phyloP scores from a whole-genome alignment of 306 rosid species.

The Fragaria ananassa region DNA sequence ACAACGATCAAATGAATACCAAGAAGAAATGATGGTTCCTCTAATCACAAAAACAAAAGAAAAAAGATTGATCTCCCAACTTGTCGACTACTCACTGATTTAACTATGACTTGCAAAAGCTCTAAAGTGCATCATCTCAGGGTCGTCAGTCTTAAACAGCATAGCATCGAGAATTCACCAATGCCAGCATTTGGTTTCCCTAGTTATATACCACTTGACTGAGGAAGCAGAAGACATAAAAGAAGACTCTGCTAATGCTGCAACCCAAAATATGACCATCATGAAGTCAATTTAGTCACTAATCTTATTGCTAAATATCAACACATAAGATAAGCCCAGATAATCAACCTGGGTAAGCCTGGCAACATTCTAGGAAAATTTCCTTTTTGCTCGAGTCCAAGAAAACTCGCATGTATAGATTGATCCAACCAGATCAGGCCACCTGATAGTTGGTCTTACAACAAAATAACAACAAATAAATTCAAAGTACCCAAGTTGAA shows the following conservation, averaged over 20 bases:
- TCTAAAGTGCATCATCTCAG: too few relatives aligned
- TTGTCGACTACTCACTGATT: too few relatives aligned
- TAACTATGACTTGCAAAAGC: too few relatives aligned
- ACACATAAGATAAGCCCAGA: neutral
- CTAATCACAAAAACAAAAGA: too few relatives aligned
- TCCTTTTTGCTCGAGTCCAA: neutral
- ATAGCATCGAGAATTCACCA: too few relatives aligned
- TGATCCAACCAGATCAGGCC: constrained; percentile 8
- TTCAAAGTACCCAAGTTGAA: constrained; percentile 19
- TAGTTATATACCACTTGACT: neutral
- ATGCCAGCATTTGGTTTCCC: neutral
- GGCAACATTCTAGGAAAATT: neutral
- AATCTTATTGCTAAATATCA: neutral
- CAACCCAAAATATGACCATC: neutral
- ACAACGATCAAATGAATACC: too few relatives aligned
- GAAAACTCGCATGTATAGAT: neutral
- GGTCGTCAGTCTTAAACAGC: too few relatives aligned
- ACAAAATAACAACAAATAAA: neutral
- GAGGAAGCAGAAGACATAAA: neutral
- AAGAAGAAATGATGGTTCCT: too few relatives aligned
- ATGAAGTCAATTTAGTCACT: neutral
- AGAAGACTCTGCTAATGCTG: neutral
- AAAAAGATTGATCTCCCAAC: too few relatives aligned
- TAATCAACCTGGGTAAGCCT: neutral
- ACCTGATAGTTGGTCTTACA: neutral